Conservation (phyloP, 805 yeast species). For the Ogataea neopini region DNA sequence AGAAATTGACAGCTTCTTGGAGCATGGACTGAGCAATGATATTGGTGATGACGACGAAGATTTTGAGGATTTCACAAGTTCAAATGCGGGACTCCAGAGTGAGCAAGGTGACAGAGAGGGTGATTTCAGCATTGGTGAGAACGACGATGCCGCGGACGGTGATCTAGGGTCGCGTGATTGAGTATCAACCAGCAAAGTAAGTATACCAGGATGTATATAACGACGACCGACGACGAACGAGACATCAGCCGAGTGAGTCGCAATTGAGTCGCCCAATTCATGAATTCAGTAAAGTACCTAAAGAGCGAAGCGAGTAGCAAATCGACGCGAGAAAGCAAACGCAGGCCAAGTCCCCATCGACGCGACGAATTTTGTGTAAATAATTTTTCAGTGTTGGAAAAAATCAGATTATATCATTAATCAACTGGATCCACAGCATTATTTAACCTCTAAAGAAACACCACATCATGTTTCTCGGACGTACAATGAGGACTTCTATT, state of each 20-base stretch:
- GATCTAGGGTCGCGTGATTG: slow-evolving; percentile 7
- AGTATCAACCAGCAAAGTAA: background rate
- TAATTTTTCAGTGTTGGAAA: background rate
- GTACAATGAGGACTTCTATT: background rate
- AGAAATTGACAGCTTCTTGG: slow-evolving; percentile 45
- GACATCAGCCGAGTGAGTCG: too few relatives aligned
- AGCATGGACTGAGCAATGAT: slow-evolving; percentile 32
- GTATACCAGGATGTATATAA: background rate
- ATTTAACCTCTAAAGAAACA: too few relatives aligned
- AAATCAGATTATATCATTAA: background rate
- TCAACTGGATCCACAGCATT: too few relatives aligned
- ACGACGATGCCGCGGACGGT: slow-evolving; percentile 1
- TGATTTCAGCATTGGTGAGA: slow-evolving; percentile 11
- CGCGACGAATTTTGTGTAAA: background rate
- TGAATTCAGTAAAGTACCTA: too few relatives aligned
- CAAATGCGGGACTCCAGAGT: too few relatives aligned
- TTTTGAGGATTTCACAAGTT: slow-evolving; percentile 27
- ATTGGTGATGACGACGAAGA: slow-evolving; percentile 37
- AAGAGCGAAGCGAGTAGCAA: too few relatives aligned
- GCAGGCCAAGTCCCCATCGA: too few relatives aligned
- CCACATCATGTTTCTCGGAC: background rate
- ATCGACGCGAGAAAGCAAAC: slow-evolving; percentile 6
- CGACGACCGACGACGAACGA: too few relatives aligned
- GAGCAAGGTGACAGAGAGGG: too few relatives aligned
- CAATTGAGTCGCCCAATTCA: too few relatives aligned